Conservation (phyloP, 2,329 filamentous ascomycete genomes). For the Cladorrhinum sp. region DNA sequence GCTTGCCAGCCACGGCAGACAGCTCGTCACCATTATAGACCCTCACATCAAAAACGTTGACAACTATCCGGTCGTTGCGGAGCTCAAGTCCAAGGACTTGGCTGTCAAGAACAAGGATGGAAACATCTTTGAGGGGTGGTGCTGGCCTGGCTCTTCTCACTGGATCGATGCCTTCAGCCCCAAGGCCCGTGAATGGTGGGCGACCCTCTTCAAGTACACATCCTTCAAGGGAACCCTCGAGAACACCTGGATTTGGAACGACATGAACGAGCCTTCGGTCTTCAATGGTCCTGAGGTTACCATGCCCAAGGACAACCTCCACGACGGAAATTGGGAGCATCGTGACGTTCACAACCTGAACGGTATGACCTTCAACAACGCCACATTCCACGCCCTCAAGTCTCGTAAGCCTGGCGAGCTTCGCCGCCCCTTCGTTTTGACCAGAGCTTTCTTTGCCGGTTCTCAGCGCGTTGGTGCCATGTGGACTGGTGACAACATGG, state of each 20-base stretch:
- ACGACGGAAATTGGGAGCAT: constrained; percentile 90
- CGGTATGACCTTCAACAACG: constrained; percentile 92
- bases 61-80: constrained; percentile 71
- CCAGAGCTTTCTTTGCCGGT: constrained; percentile 87
- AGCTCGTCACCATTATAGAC: constrained; percentile 92
- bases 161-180: constrained; percentile 97
- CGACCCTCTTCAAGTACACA: constrained; percentile 79
- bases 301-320: constrained; percentile 98
- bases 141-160: constrained; percentile 95
- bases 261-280: constrained; percentile 99
- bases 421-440: constrained; percentile 86
- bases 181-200: constrained; percentile 90
- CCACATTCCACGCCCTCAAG: constrained; percentile 80
- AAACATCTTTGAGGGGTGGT: constrained; percentile 92
- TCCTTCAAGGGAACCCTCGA: constrained; percentile 79
- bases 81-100: constrained; percentile 79
- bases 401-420: constrained; percentile 83
- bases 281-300: constrained; percentile 98
- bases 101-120: constrained; percentile 88
- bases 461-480: constrained; percentile 88
- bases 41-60: constrained; percentile 95
- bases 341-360: constrained; percentile 95
- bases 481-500: constrained; percentile 99
- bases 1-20: constrained; percentile 78
- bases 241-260: constrained; percentile 97